Evolutionary conservation across 2,329 filamentous ascomycete genomes (phyloP), one percentile per base, ranked within the genome.

Genomic region (Trichophyton rubrum): DNA sequence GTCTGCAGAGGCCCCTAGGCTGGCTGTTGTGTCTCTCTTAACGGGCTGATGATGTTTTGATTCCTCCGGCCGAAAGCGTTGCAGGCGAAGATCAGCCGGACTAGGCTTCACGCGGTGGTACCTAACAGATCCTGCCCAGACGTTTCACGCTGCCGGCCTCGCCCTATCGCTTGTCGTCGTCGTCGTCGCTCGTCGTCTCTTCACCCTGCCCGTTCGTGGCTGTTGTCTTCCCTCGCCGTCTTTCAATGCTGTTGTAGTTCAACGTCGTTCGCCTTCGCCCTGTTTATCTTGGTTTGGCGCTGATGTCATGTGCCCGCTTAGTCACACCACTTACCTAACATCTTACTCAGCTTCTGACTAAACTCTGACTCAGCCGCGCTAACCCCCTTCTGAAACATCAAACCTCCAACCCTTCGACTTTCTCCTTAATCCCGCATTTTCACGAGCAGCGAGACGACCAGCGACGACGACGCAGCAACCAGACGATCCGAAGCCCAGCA

Each of bases 371-470:
- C 20, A 49, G 13, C 45, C 6, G 20, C 45, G 17, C 43, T 47
- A 24, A 22, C 20, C 27, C 20, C 27, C 11, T 33, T 27, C 49
- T 55, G 49, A 55, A 55, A 55, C 49, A 20, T 22, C 45, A 15
- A 33, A 53, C 22, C 47, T 27, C 22, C 47, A 33, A 22, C 33
- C 33, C 33, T 38, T 38, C 33, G 9, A 38, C 33, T 38, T 53
- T 35, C 49, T 55, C 49, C 49, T 55, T 55, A 55, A 55, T 55
- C 49, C 49, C 49, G 49, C 49, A 55, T 33, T n/a, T 27, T n/a
- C 45, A 38, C 33, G 33, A 13, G 11, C 33, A 13, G 11, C 33
- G 45, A 27, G 7, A 6, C 22, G 20, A 20, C 15, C 9, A 27
- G 3, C 9, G 13, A 22, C 22, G 6, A 22, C 22, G 13, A 22